Evolutionary conservation across 2,329 filamentous ascomycete genomes (phyloP), one percentile per base, ranked within the genome.

Genomic region (Sarocladiaceae sp.): DNA sequence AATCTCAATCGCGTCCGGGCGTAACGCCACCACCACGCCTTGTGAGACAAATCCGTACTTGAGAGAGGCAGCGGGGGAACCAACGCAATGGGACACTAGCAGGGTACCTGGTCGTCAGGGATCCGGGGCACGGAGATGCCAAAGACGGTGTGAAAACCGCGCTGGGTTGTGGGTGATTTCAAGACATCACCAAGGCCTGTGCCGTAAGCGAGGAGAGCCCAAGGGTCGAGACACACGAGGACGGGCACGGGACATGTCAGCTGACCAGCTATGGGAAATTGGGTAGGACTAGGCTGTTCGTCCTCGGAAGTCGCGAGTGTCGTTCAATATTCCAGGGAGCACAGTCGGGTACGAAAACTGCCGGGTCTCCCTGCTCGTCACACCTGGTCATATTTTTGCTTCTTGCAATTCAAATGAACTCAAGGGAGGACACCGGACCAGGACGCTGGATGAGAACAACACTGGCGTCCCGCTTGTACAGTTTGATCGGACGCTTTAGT

Each of bases 41-140:
- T 25, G 26, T 4, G 11, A 33, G 13, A 33, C 7, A n/a, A 7
- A 12, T 20, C 28, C 11, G 17, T 25, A 46, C 23, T n/a, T 22
- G n/a, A n/a, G n/a, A n/a, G n/a, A n/a, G n/a, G n/a, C n/a, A n/a
- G n/a, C 15, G 37, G 17, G 17, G 40, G 22, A 20, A 48, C 44
- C 44, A 48, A 20, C 12, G 22, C n/a, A 48, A 20, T 48, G 44
- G 44, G 26, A 48, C 44, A 48, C 44, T 48, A 48, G 44, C 44
- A 31, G 26, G 44, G 44, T 48, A 11, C 26, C 15, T 31, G 44
- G 26, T 31, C 44, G 23, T 12, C 44, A 33, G 26, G n/a, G 44
- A 31, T 48, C 26, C 13, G 18, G 44, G 28, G 44, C 44, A 48
- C 40, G 40, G 44, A 18, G 44, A 22, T 46, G 23, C 40, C 23